A percentile compares a stretch with the other conserved stretches of the same genome.
Conservation (phyloP, 768 basidiomycete genomes). For the Bullera alba region DNA sequence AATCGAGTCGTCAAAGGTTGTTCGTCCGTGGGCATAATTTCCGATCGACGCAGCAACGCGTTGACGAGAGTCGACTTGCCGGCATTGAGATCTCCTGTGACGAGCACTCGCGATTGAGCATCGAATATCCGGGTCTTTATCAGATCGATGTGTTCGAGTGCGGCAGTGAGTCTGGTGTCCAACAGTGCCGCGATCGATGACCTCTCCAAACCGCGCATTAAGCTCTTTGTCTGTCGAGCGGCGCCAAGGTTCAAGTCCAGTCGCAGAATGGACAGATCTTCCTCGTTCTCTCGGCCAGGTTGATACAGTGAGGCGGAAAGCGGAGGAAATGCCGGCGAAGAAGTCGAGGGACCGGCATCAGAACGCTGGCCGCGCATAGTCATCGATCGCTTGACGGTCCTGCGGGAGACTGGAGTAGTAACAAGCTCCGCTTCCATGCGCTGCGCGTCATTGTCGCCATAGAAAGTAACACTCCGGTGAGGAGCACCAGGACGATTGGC, state of each 20-base stretch:
- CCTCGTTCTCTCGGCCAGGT: constrained; percentile 39
- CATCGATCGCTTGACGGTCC: constrained; percentile 55
- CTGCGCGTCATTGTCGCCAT: constrained; percentile 66
- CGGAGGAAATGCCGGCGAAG: not conserved
- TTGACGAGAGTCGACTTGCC: constrained; percentile 99
- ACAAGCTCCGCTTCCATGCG: constrained; percentile 61
- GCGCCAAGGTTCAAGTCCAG: constrained; percentile 88
- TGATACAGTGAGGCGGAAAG: constrained; percentile 33
- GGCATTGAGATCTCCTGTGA: constrained; percentile 95
- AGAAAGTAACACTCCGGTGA: constrained; percentile 72
- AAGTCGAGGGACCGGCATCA: not conserved
- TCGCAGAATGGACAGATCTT: constrained; percentile 77
- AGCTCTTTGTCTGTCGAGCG: constrained; percentile 54
- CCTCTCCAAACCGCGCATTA: constrained; percentile 89
- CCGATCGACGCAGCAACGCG: constrained; percentile 74
- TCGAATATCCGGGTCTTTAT: constrained; percentile 82
- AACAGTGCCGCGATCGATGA: constrained; percentile 85
- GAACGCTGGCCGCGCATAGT: constrained; percentile 48
- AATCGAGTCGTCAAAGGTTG: constrained; percentile 97
- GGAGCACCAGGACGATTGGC: constrained; percentile 44
- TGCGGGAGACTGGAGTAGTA: constrained; percentile 48
- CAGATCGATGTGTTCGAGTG: constrained; percentile 71
- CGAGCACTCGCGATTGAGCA: constrained; percentile 88
- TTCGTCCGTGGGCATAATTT: constrained; percentile 91
- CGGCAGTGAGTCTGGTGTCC: constrained; percentile 69